These are phyloP conservation scores for Strobilomyces confusus DNA, from an alignment of 768 basidiomycete species.

Conservation along the genomic window DNA sequence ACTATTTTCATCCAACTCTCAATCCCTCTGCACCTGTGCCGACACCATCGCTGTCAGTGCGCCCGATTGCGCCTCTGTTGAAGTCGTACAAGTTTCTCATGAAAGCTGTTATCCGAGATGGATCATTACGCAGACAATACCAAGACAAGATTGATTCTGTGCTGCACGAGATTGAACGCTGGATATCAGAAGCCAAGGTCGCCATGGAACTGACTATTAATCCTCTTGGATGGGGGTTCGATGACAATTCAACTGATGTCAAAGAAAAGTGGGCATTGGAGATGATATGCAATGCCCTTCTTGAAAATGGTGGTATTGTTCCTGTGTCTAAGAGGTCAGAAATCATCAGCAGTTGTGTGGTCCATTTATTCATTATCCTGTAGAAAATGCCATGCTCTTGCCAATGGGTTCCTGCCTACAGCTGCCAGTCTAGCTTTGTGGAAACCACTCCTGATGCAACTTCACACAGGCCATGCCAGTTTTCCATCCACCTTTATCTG, in stretches of 20 bases:
- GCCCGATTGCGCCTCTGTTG: conserved; percentile 64
- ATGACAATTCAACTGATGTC: conserved; percentile 35
- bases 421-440: conserved; percentile 55
- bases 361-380: conserved; percentile 3
- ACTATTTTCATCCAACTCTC: conserved; percentile 80
- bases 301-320: conserved; percentile 72
- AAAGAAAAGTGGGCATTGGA: conserved; percentile 70
- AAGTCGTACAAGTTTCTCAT: conserved; percentile 68
- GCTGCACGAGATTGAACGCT: conserved; percentile 66
- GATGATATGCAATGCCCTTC: conserved; percentile 57
- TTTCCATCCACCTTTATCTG: conserved; percentile 49
- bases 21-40: conserved; percentile 44
- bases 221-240: conserved; percentile 42
- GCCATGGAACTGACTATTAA: conserved; percentile 50
- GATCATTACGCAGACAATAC: conserved; percentile 49
- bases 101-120: conserved; percentile 62
- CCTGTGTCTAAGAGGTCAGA: conserved; percentile 81
- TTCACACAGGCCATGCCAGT: conserved; percentile 51
- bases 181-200: conserved; percentile 72
- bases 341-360: not conserved
- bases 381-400: conserved; percentile 53
- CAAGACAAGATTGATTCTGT: conserved; percentile 47
- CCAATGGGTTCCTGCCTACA: conserved; percentile 47
- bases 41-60: conserved; percentile 35
- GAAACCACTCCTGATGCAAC: conserved; percentile 58